A percentile compares a stretch with the other conserved stretches of the same genome.
Evolutionary conservation across 2,329 filamentous ascomycete genomes (phyloP).

Genomic region (Dothistroma septosporum): DNA sequence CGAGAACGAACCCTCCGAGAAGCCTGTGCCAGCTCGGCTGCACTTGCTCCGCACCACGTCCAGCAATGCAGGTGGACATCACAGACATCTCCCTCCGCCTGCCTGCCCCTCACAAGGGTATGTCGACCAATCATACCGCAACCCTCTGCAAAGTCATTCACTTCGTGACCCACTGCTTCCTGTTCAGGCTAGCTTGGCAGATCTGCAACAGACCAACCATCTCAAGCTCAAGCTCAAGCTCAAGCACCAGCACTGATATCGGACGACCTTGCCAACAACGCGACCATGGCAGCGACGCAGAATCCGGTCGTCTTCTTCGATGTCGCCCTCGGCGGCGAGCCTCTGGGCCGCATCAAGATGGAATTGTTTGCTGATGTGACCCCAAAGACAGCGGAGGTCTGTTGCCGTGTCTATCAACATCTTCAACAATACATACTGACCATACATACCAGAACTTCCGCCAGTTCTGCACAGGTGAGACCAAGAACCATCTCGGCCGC

Average conservation of each 20-base stretch:
- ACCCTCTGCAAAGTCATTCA: background rate
- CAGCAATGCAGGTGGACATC: background rate
- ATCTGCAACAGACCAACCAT: background rate
- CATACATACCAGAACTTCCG: constrained; percentile 66
- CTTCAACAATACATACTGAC: background rate
- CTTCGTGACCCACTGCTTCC: background rate
- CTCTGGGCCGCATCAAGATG: constrained; percentile 81
- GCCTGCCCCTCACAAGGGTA: background rate
- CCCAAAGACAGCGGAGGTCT: constrained; percentile 67
- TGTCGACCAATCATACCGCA: constrained; percentile 3
- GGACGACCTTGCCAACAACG: background rate
- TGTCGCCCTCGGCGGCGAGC: constrained; percentile 76
- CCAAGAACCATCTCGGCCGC: constrained; percentile 68
- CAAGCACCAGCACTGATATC: background rate
- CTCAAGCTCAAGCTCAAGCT: too few species aligned
- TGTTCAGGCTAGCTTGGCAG: background rate
- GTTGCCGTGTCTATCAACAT: background rate
- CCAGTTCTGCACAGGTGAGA: constrained; percentile 93
- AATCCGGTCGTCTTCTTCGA: constrained; percentile 67
- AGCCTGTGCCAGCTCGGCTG: background rate
- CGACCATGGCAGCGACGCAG: constrained; percentile 7
- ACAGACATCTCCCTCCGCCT: background rate
- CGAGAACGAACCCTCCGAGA: background rate
- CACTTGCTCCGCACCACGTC: background rate
- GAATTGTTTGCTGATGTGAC: constrained; percentile 83